Base-by-base conservation (phyloP, 2,329 filamentous ascomycete species). In the Cordyceps cateniannulata region DNA sequence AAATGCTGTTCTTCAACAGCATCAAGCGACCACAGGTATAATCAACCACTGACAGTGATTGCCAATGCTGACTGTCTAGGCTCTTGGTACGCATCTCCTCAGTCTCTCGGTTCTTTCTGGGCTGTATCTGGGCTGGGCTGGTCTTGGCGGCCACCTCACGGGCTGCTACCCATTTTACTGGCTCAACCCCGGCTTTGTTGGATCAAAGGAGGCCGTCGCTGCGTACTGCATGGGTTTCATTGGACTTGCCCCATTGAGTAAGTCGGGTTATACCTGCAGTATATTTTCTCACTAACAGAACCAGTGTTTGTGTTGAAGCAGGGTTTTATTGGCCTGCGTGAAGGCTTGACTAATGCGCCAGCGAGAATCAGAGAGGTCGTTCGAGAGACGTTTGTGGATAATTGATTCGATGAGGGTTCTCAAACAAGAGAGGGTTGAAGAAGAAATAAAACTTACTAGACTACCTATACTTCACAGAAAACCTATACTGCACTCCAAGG, bases 1-100 rank as follows among this genome's bases (percentile, higher is more conserved):
- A 83, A 71, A 74, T 78, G 0, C 61, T 79, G 38, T 72, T 75
- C 61, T 72, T 83, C 71, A 83, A 83, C 69, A 82, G 79, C 67
- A 81, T 83, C 71, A 79, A 78, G 65, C 76, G 78, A 56, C 79
- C 76, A 56, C 74, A 73, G 52, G 81, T 82, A 67, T 68, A 77
- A 69, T 25, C 18, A 14, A 5, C 25, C n/a, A 32, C 8, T 10
- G 5, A 1, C 2, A 3, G 1, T 18, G 9, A 1, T 5, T 16
- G 1, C 5, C 14, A 38, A 69, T 67, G 10, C 69, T 63, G 2
- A 35, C 52, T 56, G 22, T 62, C 3, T 56, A 83, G 81, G 73
- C 78, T 27, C 73, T 81, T 20, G 72, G 73, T 3, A 71, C 72
- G 10, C 79, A 82, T 63, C 65, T 78, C 20, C 66, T 75, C 38